Conservation (phyloP, 192 early-diverging fungal genomes). For the Cetraspora pellucida region DNA sequence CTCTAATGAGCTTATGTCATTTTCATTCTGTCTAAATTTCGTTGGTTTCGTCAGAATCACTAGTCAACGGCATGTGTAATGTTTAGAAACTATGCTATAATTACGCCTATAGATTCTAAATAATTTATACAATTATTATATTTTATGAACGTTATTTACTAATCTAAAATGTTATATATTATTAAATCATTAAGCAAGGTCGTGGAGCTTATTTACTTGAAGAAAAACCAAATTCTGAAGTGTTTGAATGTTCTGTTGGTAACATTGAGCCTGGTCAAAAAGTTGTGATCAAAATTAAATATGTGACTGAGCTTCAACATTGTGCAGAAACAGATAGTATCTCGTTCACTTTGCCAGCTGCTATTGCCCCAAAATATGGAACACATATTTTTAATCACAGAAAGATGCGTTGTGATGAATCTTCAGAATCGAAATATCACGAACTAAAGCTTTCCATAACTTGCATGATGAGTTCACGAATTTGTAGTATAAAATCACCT, state of each 20-base stretch:
- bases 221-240: slow-evolving; percentile 34
- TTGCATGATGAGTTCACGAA: slow-evolving; percentile 33
- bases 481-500: slow-evolving; percentile 33
- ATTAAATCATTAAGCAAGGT: slow-evolving; percentile 5
- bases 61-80: too few relatives aligned
- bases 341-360: slow-evolving; percentile 50
- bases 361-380: slow-evolving; percentile 46
- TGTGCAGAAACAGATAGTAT: slow-evolving; percentile 49
- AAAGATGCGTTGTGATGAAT: not conserved
- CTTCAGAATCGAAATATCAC: not conserved
- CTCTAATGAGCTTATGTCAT: too few relatives aligned
- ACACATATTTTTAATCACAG: too few relatives aligned
- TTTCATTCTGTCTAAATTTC: too few relatives aligned
- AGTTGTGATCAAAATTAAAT: slow-evolving; percentile 46
- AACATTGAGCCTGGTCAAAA: slow-evolving; percentile 43
- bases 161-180: too few relatives aligned
- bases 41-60: too few relatives aligned
- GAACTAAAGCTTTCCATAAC: slow-evolving; percentile 33
- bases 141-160: too few relatives aligned
- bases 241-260: slow-evolving; percentile 52
- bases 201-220: slow-evolving; percentile 24
- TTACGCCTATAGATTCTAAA: too few relatives aligned
- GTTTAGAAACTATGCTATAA: too few relatives aligned
- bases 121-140: not conserved
- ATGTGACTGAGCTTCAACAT: slow-evolving; percentile 52